Conservation (phyloP, 1,284 basidiomycete genomes). For the Bjerkandera adusta region DNA sequence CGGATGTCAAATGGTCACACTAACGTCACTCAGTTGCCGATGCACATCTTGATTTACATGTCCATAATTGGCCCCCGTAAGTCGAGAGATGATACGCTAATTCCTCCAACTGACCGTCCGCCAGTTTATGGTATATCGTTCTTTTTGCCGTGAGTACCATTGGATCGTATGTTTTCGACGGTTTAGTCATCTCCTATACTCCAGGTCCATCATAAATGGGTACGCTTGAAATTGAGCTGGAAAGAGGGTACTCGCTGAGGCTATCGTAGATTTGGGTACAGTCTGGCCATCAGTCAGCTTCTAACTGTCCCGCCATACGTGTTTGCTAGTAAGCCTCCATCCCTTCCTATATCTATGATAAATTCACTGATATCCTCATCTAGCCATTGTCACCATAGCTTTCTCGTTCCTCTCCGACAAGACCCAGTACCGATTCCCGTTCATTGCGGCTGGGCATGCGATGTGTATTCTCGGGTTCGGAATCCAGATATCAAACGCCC, state of each 20-base stretch:
- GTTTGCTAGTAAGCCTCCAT: constrained; percentile 46
- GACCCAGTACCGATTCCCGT: constrained; percentile 52
- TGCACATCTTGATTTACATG: constrained; percentile 58
- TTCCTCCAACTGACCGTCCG: background rate
- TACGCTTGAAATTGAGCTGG: no score
- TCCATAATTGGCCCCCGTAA: constrained; percentile 56
- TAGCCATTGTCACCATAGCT: constrained; percentile 49
- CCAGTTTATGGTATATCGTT: constrained; percentile 56
- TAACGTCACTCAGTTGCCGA: constrained; percentile 37
- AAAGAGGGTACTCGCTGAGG: no score
- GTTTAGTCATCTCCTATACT: background rate
- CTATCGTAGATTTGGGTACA: constrained; percentile 55
- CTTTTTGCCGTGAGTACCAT: constrained; percentile 57
- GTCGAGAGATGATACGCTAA: constrained; percentile 25
- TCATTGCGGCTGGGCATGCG: constrained; percentile 52
- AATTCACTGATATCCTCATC: background rate
- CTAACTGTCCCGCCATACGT: constrained; percentile 71
- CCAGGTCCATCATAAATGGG: constrained; percentile 61
- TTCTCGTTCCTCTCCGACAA: constrained; percentile 62
- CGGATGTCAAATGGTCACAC: background rate
- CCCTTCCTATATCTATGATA: background rate
- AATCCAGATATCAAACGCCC: constrained; percentile 58
- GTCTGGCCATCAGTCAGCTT: constrained; percentile 56
- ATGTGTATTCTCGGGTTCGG: constrained; percentile 58
- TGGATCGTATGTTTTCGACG: background rate